phyloP scores from a whole-genome alignment of 345 rosid genomes.

The Alliaria petiolata region DNA sequence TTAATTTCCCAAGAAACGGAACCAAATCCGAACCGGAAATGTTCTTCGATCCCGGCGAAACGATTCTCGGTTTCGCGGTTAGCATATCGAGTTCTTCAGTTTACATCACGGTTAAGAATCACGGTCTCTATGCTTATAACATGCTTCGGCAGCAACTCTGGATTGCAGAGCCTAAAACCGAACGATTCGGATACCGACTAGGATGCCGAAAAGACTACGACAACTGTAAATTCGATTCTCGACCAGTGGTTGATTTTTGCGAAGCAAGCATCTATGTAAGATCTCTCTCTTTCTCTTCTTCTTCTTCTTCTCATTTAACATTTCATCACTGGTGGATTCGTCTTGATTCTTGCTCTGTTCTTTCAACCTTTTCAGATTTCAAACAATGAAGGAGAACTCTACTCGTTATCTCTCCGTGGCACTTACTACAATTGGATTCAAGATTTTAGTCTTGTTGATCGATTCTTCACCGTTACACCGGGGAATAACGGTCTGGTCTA shows the following conservation, averaged over 20 bases:
- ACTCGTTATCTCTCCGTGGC: constrained; percentile 65
- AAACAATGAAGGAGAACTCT: constrained; percentile 69
- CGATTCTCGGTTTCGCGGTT: constrained; percentile 58
- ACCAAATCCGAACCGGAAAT: constrained; percentile 45
- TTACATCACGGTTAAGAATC: constrained; percentile 50
- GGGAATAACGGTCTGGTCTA: constrained; percentile 78
- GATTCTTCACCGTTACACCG: constrained; percentile 50
- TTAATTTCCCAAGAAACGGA: constrained; percentile 38
- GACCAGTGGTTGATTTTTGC: constrained; percentile 67
- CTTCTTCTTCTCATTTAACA: background rate
- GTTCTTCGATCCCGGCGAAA: constrained; percentile 60
- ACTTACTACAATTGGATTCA: constrained; percentile 68
- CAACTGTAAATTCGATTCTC: constrained; percentile 64
- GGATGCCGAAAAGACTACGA: constrained; percentile 57
- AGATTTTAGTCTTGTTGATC: constrained; percentile 64
- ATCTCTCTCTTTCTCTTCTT: background rate
- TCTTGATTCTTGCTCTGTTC: background rate
- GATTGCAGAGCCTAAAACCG: constrained; percentile 68
- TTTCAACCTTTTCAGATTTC: constrained; percentile 51
- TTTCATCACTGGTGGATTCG: background rate
- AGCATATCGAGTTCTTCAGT: constrained; percentile 59
- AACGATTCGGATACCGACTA: constrained; percentile 54
- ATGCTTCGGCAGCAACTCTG: constrained; percentile 45
- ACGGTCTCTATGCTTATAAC: constrained; percentile 59
- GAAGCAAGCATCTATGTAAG: constrained; percentile 75